Percentiles rank a stretch among this genome's conserved stretches.
These are phyloP conservation scores for Microcyclosporella mali DNA, from an alignment of 2,329 filamentous ascomycete genomes.

Conservation along the genomic window DNA sequence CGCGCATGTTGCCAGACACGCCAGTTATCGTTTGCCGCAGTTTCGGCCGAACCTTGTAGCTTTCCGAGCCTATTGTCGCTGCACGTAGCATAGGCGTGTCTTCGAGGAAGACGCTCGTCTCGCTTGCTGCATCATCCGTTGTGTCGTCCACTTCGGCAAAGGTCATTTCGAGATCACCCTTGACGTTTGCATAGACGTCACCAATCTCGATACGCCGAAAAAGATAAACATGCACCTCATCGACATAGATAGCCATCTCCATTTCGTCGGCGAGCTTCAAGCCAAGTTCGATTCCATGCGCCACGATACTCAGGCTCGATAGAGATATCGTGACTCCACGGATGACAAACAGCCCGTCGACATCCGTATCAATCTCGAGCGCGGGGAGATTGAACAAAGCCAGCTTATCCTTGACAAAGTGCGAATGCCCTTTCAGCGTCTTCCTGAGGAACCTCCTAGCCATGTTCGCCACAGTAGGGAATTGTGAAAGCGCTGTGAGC, in stretches of 20 bases:
- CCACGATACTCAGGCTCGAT: conserved; percentile 44
- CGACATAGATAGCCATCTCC: conserved; percentile 47
- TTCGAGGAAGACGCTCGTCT: conserved; percentile 36
- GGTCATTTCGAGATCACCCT: conserved; percentile 47
- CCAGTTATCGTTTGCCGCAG: conserved; percentile 35
- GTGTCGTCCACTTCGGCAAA: conserved; percentile 38
- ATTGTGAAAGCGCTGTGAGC: conserved; percentile 44
- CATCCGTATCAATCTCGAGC: conserved; percentile 50
- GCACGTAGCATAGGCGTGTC: conserved; percentile 44
- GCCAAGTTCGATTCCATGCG: conserved; percentile 50
- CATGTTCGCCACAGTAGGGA: conserved; percentile 34
- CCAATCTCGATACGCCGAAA: conserved; percentile 48
- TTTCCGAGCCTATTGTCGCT: conserved; percentile 32
- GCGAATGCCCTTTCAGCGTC: conserved; percentile 37
- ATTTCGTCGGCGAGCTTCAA: conserved; percentile 49
- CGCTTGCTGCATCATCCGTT: conserved; percentile 34
- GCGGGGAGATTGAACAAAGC: conserved; percentile 47
- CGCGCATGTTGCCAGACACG: conserved; percentile 32
- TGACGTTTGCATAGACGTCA: conserved; percentile 50
- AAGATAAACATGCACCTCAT: conserved; percentile 44
- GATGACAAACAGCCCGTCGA: conserved; percentile 48
- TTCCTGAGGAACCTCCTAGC: conserved; percentile 33
- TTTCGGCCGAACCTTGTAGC: conserved; percentile 17
- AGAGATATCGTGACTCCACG: conserved; percentile 49
- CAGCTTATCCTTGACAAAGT: conserved; percentile 49